A percentile compares a stretch with the other conserved stretches of the same genome.
Conservation (phyloP, 768 basidiomycete genomes). For the Kwoniella pini region DNA sequence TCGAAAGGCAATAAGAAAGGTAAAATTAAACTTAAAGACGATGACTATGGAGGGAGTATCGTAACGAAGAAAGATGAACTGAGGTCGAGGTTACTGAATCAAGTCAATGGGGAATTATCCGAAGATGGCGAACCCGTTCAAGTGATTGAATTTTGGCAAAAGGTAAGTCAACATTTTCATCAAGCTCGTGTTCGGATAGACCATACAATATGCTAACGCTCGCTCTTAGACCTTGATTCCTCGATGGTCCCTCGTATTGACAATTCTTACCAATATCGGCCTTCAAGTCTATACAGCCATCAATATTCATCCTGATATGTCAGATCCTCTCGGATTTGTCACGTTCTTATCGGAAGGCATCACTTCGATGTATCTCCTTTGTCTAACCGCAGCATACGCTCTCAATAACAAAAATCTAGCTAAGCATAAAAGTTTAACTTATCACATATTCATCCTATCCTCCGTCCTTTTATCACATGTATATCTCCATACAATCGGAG, state of each 20-base stretch:
- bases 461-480: slow-evolving; percentile 7
- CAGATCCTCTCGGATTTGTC: not conserved
- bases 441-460: slow-evolving; percentile 21
- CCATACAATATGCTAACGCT: not conserved
- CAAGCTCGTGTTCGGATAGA: not conserved
- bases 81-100: not conserved
- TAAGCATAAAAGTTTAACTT: not conserved
- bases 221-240: not conserved
- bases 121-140: slow-evolving; percentile 28
- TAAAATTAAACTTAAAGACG: slow-evolving; percentile 3
- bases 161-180: slow-evolving; percentile 16
- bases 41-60: not conserved
- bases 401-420: not conserved
- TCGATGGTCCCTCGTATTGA: not conserved
- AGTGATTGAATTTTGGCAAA: slow-evolving; percentile 21
- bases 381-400: not conserved
- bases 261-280: slow-evolving; percentile 6
- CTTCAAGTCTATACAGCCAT: slow-evolving; percentile 1
- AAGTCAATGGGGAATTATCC: not conserved
- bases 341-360: not conserved
- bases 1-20: not conserved
- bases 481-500: slow-evolving; percentile 29
- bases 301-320: not conserved
- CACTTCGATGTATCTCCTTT: not conserved
- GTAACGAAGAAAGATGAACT: slow-evolving; percentile 2